Conservation (phyloP, 148 eudicot genomes). For the Agrostemma githago region DNA sequence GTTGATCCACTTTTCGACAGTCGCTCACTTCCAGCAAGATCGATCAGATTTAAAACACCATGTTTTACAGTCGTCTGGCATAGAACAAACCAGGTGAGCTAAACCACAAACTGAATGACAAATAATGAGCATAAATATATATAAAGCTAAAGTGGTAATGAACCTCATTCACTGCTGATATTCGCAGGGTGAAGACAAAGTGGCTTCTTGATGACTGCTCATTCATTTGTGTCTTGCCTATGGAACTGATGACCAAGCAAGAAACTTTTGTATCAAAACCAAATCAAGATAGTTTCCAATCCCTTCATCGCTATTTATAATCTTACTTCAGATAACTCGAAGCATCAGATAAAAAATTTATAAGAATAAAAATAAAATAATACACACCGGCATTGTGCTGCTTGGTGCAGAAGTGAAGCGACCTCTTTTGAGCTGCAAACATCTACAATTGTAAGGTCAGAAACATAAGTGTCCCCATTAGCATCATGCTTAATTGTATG, state of each 20-base stretch:
- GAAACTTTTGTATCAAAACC: background rate
- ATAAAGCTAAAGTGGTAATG: background rate
- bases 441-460: slow-evolving; percentile 74
- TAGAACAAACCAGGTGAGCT: background rate
- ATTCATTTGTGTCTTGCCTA: slow-evolving; percentile 76
- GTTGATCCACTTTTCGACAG: slow-evolving; percentile 79
- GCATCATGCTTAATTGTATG: slow-evolving; percentile 61
- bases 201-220: slow-evolving; percentile 89
- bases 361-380: background rate
- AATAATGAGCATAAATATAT: background rate
- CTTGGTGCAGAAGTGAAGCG: slow-evolving; percentile 62
- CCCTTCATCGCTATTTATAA: background rate
- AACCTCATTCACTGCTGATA: slow-evolving; percentile 75
- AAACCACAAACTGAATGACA: background rate
- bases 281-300: background rate
- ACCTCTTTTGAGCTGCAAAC: slow-evolving; percentile 71
- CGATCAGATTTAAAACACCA: slow-evolving; percentile 68
- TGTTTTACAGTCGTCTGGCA: slow-evolving; percentile 73
- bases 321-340: background rate
- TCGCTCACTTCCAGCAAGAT: slow-evolving; percentile 82
- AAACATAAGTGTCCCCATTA: slow-evolving; percentile 58
- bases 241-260: slow-evolving; percentile 42
- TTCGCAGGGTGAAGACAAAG: slow-evolving; percentile 71
- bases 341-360: background rate
- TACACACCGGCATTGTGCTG: slow-evolving; percentile 63